Conservation (phyloP, 2,329 filamentous ascomycete genomes). For the Celoporthe dispersa region DNA sequence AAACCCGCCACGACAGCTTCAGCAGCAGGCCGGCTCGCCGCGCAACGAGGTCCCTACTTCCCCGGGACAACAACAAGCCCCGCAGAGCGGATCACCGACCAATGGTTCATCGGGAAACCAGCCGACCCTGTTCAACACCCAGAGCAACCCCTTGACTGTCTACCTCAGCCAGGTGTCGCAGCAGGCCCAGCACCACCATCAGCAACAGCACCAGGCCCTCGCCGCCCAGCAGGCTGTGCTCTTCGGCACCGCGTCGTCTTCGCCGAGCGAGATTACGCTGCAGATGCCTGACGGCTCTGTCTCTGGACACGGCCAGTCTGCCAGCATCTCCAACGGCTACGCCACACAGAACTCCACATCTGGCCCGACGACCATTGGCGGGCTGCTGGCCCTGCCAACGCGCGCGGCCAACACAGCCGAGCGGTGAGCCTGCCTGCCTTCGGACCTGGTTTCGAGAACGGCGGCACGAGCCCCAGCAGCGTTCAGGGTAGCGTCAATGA, state of each 20-base stretch:
- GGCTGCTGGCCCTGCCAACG: constrained; percentile 75
- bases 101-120: constrained; percentile 64
- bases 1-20: constrained; percentile 89
- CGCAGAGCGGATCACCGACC: constrained; percentile 61
- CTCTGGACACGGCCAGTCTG: constrained; percentile 67
- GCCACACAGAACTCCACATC: constrained; percentile 55
- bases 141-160: constrained; percentile 88
- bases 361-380: constrained; percentile 72
- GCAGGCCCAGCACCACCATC: constrained; percentile 68
- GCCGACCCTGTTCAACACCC: constrained; percentile 77
- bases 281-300: constrained; percentile 66
- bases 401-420: constrained; percentile 69
- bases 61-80: constrained; percentile 63
- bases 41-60: constrained; percentile 64
- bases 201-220: constrained; percentile 73
- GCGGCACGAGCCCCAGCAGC: constrained; percentile 56
- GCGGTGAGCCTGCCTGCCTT: constrained; percentile 85
- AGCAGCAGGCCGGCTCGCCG: constrained; percentile 69
- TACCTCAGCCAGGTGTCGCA: constrained; percentile 85
- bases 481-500: constrained; percentile 48
- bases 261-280: constrained; percentile 59
- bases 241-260: constrained; percentile 73
- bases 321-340: constrained; percentile 69
- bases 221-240: constrained; percentile 79
- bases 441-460: constrained; percentile 66